Evolutionary conservation across 176 grass and related monocot species (phyloP).

Genomic region (Raddia distichophylla): DNA sequence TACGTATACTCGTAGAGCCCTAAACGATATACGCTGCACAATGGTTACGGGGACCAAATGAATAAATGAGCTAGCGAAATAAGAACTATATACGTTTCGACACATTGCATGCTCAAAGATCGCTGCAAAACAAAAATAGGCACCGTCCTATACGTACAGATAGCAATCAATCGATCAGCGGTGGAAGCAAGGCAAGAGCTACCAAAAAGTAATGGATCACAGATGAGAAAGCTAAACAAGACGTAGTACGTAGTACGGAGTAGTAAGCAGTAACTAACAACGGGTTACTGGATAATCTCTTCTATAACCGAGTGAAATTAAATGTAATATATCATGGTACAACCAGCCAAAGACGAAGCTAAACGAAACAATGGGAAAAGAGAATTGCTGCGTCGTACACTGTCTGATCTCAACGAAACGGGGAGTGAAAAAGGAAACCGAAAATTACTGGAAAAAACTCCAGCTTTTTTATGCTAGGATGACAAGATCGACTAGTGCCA

Average conservation of each 20-base stretch:
- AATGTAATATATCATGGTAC: neutral
- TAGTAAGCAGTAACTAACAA: neutral
- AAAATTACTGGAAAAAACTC: neutral
- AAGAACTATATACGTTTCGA: neutral
- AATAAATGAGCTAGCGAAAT: neutral
- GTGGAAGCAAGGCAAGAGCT: neutral
- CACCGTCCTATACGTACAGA: too few species aligned
- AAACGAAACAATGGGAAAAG: neutral
- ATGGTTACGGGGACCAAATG: neutral
- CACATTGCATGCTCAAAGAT: too few species aligned
- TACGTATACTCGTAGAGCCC: neutral
- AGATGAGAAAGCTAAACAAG: neutral
- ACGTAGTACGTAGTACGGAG: neutral
- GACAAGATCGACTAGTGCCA: neutral
- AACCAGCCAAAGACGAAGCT: constrained; percentile 19
- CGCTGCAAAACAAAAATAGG: too few species aligned
- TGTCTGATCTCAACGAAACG: neutral
- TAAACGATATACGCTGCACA: neutral
- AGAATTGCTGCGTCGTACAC: constrained; percentile 38
- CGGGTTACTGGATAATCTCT: neutral
- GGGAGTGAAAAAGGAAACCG: neutral
- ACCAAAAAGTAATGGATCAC: neutral
- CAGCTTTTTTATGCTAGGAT: neutral
- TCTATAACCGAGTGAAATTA: constrained; percentile 7
- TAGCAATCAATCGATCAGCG: too few species aligned